Base-by-base conservation (phyloP, 2,329 filamentous ascomycete genomes). In the Penicillium sp. region DNA sequence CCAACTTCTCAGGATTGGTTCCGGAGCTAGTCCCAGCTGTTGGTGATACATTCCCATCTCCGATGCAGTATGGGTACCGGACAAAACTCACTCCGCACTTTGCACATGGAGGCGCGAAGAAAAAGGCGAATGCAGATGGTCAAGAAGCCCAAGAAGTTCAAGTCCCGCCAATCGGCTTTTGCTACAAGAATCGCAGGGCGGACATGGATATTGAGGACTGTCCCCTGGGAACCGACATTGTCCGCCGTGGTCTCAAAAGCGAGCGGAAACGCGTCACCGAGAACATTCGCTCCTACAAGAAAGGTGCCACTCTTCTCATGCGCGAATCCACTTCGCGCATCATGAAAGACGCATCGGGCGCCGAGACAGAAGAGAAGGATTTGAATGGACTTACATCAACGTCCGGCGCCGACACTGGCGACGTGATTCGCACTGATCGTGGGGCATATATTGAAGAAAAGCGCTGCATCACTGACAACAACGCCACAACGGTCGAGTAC, bases 81-180 rank as follows among this genome's bases (percentile, higher is more conserved):
- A 98, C 93, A 18, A 98, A 98, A 72, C 78, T 98, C 56, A 98
- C 93, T 13, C 93, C 93, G 27, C 93, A 98, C 70, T 98, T 97
- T 65, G 86, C 95, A 64, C 88, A 90, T 1, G 81, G 82, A 27
- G 76, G 60, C 47, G 72, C 58, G 52, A 71, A 73, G 70, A 79
- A 49, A 69, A 66, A 62, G 75, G 79, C 49, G 73, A 75, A 50
- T 77, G 76, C 62, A 75, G 77, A 49, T 72, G 71, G 45, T 60
- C 64, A 55, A 58, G 70, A 77, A 11, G 44, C 52, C 29, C 61
- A 53, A 3, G 75, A 78, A 47, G 77, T 86, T 4, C 90, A 77
- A 48, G 78, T 86, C 3, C 93, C 93, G 0, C 79, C 85, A 2
- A 88, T 97, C 58, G 93, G 93, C 7, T 98, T 95, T 72, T 93